These are phyloP conservation scores for Suillus subluteus DNA, from an alignment of 768 basidiomycete species.

Conservation along the genomic window DNA sequence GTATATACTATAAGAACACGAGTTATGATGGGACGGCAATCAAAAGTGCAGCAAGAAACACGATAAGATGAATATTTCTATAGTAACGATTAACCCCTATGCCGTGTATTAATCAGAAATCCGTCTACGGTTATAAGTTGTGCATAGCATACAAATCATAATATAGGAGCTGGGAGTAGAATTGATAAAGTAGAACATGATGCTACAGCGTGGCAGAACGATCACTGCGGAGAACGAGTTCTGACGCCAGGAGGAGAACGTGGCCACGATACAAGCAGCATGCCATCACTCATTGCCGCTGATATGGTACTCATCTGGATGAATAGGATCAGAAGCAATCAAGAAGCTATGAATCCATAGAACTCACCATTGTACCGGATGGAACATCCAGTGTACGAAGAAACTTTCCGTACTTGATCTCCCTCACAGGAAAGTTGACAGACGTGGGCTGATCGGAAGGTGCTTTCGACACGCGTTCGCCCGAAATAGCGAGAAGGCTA, in stretches of 20 bases:
- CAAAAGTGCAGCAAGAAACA: neutral
- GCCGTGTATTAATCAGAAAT: neutral
- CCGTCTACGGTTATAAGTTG: neutral
- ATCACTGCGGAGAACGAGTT: slow-evolving; percentile 15
- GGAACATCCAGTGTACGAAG: slow-evolving; percentile 41
- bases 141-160: slow-evolving; percentile 16
- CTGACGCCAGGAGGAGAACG: slow-evolving; percentile 24
- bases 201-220: slow-evolving; percentile 6
- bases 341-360: slow-evolving; percentile 12
- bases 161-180: slow-evolving; percentile 2
- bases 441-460: slow-evolving; percentile 22
- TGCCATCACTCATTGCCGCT: slow-evolving; percentile 43
- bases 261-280: slow-evolving; percentile 45
- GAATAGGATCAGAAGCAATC: neutral
- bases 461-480: slow-evolving; percentile 29
- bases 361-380: slow-evolving; percentile 38
- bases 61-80: neutral
- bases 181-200: slow-evolving; percentile 3
- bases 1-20: neutral
- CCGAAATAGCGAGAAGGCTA: slow-evolving; percentile 37
- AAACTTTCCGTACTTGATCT: slow-evolving; percentile 45
- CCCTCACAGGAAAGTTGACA: slow-evolving; percentile 34
- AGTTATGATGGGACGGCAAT: neutral
- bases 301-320: slow-evolving; percentile 40
- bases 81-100: slow-evolving; percentile 5